A percentile compares a stretch with the other conserved stretches of the same genome.
phyloP scores from a whole-genome alignment of 2,329 filamentous ascomycete genomes.

The Xenoacremonium recifei region DNA sequence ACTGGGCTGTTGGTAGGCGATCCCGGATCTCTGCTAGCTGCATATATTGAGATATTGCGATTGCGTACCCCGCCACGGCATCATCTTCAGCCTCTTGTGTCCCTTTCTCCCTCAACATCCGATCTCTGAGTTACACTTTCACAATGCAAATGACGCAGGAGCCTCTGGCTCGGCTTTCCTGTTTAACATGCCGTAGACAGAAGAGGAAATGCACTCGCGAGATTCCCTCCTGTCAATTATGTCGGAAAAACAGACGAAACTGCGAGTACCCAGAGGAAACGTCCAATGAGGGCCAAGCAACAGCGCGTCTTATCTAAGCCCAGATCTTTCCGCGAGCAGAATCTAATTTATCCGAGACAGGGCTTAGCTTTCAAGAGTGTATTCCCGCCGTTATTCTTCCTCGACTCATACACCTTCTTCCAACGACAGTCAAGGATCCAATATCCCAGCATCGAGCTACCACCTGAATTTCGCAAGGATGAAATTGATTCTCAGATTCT shows the following conservation, averaged over 20 bases:
- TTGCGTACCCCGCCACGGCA: too few relatives aligned
- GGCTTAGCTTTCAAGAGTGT: too few relatives aligned
- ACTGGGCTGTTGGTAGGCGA: too few relatives aligned
- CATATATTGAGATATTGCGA: too few relatives aligned
- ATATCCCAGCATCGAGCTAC: background rate
- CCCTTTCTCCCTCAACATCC: background rate
- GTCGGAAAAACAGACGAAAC: background rate
- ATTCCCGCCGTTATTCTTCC: conserved; percentile 9
- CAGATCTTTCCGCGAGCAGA: too few relatives aligned
- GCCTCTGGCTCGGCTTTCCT: background rate
- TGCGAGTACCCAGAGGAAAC: conserved; percentile 6
- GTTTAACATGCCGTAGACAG: conserved; percentile 5
- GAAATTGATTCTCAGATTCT: background rate
- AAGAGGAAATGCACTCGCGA: conserved; percentile 7
- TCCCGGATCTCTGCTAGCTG: too few relatives aligned
- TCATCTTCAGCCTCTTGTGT: too few relatives aligned
- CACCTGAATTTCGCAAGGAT: conserved; percentile 6
- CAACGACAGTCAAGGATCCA: background rate
- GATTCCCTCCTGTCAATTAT: conserved; percentile 1
- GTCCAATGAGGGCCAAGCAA: background rate
- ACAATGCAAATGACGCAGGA: too few relatives aligned
- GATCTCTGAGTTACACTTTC: background rate
- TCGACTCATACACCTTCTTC: conserved; percentile 6
- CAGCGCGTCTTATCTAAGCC: too few relatives aligned
- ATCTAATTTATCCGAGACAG: too few relatives aligned